A percentile compares a stretch with the other conserved stretches of the same genome.
These are phyloP conservation scores for Nothopassalora personata DNA, from an alignment of 2,329 filamentous ascomycete species.

Conservation along the genomic window DNA sequence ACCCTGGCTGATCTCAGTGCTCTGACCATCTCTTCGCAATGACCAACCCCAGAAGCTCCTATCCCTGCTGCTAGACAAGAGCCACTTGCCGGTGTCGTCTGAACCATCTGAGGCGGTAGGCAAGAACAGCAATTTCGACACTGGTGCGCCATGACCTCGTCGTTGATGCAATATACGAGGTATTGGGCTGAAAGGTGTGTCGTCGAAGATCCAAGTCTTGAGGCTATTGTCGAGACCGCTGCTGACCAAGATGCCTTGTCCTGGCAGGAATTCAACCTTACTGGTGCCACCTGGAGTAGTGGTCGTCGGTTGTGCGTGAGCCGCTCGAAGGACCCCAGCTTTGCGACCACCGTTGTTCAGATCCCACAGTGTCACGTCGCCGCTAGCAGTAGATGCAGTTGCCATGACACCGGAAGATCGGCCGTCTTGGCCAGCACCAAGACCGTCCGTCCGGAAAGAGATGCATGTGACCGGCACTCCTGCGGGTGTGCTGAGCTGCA, in stretches of 20 bases:
- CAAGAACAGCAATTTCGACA: slow-evolving; percentile 77
- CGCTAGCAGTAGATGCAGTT: slow-evolving; percentile 70
- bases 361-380: slow-evolving; percentile 95
- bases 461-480: slow-evolving; percentile 71
- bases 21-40: slow-evolving; percentile 88
- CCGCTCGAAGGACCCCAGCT: slow-evolving; percentile 78
- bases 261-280: slow-evolving; percentile 80
- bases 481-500: slow-evolving; percentile 52
- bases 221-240: slow-evolving; percentile 90
- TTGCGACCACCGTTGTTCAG: slow-evolving; percentile 82
- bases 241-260: slow-evolving; percentile 84
- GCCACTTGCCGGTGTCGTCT: slow-evolving; percentile 86
- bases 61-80: slow-evolving; percentile 83
- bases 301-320: slow-evolving; percentile 72
- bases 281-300: slow-evolving; percentile 74
- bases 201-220: slow-evolving; percentile 95
- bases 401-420: slow-evolving; percentile 87
- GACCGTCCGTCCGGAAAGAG: slow-evolving; percentile 81
- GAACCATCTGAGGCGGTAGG: slow-evolving; percentile 85
- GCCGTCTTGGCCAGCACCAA: slow-evolving; percentile 83
- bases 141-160: slow-evolving; percentile 81
- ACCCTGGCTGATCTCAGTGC: slow-evolving; percentile 87
- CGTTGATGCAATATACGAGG: slow-evolving; percentile 80
- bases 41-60: slow-evolving; percentile 96
- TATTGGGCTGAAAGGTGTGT: slow-evolving; percentile 79